Base-by-base conservation (phyloP, 805 yeast species). In the Wickerhamomyces xylosicus region DNA sequence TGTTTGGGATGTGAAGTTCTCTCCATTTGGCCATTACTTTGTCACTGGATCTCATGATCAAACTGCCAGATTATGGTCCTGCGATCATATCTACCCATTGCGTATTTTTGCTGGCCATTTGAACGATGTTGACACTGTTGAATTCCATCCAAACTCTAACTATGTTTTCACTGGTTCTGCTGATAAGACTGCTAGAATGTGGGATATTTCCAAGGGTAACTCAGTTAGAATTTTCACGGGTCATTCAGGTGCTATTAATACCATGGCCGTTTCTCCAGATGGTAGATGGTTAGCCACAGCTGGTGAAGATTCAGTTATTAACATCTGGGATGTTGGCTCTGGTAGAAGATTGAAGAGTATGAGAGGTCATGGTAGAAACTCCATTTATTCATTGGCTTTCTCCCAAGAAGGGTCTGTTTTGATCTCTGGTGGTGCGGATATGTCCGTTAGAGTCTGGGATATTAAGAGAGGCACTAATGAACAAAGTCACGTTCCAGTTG, bases 11-110 rank as follows among this genome's bases (percentile, higher is more conserved):
- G 97, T 92, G 7, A 74, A 82, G 50, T 92, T 86, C 54, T 79
- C 95, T 2, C 98, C 98, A 2, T 65, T 84, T 51, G 98, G 98
- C 5, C 97, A 92, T 62, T 92, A 92, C 63, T 92, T 92, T 61
- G 96, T 94, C n/a, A 89, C 97, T 0, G 96, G 94, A 0, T 85
- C 96, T 3, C 96, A 89, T 56, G 99, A 92, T 57, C 97, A 89
- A 58, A 92, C 98, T 0, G 97, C 97, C 1, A 72, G 97, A 45
- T 67, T 92, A 41, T 92, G 99, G 99, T 87, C 95, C 19, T 86
- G 95, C 50, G 98, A 92, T 58, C 99, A 92, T 61, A 89, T 92
- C 34, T 89, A 90, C 57, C 97, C 99, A 29, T 67, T 92, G 51
- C 71, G 98, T 49, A 85, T 92, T 19, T 90, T 92, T 66, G 97